Conservation (phyloP, 495 filamentous ascomycete genomes). For the Paragyromitra xinjiangensis region DNA sequence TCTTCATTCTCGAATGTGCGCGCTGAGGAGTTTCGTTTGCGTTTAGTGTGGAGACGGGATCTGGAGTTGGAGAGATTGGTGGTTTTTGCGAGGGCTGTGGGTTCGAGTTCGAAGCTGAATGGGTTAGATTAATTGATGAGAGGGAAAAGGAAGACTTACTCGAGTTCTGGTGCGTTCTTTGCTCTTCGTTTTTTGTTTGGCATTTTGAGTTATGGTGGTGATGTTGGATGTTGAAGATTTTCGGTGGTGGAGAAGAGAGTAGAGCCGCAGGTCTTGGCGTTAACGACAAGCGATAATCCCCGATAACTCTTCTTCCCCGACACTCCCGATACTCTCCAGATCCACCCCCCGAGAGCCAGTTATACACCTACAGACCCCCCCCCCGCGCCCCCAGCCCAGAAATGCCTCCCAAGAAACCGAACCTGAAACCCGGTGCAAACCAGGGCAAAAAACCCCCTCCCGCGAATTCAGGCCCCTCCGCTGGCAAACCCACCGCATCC, state of each 20-base stretch:
- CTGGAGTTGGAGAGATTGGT: conserved; percentile 49
- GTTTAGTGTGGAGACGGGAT: conserved; percentile 57
- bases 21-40: conserved; percentile 63
- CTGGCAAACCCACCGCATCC: not conserved
- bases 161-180: conserved; percentile 57
- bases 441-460: conserved; percentile 37
- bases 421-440: conserved; percentile 46
- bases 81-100: conserved; percentile 53
- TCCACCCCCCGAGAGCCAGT: not conserved
- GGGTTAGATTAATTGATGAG: conserved; percentile 43
- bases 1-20: conserved; percentile 63
- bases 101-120: conserved; percentile 56
- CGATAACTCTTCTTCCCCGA: not conserved
- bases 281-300: not conserved
- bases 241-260: not conserved
- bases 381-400: not conserved
- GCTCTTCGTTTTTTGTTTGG: conserved; percentile 54
- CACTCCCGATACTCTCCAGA: not conserved
- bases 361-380: not conserved
- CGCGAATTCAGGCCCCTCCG: not conserved
- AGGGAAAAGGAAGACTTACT: conserved; percentile 55
- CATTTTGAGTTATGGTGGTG: conserved; percentile 26
- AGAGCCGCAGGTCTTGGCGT: conserved; percentile 43
- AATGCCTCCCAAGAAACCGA: conserved; percentile 42
- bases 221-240: conserved; percentile 22